A percentile compares a stretch with the other conserved stretches of the same genome.
phyloP scores from a whole-genome alignment of 208 protist species.

The Tritrichomonas musculus region DNA sequence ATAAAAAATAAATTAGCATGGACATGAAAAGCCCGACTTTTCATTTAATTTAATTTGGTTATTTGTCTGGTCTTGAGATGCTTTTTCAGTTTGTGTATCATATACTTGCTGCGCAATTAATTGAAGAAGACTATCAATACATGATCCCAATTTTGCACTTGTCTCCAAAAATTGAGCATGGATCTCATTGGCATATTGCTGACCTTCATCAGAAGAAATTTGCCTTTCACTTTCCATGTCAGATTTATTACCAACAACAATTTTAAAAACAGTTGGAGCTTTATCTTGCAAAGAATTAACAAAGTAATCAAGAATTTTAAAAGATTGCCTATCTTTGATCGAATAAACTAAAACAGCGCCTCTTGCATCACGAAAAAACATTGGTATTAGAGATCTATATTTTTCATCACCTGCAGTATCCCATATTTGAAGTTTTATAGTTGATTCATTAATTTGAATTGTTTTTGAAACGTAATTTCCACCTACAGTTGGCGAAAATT shows the following conservation, averaged over 20 bases:
- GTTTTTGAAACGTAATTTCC: too few relatives aligned
- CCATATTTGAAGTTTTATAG: not conserved
- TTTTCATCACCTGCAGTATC: slow-evolving; percentile 1
- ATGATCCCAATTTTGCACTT: not conserved
- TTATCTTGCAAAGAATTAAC: not conserved
- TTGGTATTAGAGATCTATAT: not conserved
- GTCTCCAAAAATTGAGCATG: not conserved
- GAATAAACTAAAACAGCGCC: not conserved
- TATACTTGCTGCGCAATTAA: too few relatives aligned
- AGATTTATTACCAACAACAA: not conserved
- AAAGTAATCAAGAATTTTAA: not conserved
- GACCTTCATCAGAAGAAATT: not conserved
- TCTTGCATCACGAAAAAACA: not conserved
- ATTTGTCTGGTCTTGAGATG: too few relatives aligned
- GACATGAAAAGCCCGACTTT: too few relatives aligned
- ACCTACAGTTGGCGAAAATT: not conserved
- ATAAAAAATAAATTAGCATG: too few relatives aligned
- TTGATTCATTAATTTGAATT: not conserved
- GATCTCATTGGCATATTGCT: not conserved
- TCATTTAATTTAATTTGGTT: too few relatives aligned
- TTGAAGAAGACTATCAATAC: not conserved
- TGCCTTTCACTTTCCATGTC: not conserved
- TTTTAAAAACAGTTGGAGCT: not conserved
- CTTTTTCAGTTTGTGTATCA: too few relatives aligned
- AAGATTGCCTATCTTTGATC: not conserved